Evolutionary conservation across 2,329 filamentous ascomycete genomes (phyloP).

Genomic region (Magnaporthiopsis incrustans): DNA sequence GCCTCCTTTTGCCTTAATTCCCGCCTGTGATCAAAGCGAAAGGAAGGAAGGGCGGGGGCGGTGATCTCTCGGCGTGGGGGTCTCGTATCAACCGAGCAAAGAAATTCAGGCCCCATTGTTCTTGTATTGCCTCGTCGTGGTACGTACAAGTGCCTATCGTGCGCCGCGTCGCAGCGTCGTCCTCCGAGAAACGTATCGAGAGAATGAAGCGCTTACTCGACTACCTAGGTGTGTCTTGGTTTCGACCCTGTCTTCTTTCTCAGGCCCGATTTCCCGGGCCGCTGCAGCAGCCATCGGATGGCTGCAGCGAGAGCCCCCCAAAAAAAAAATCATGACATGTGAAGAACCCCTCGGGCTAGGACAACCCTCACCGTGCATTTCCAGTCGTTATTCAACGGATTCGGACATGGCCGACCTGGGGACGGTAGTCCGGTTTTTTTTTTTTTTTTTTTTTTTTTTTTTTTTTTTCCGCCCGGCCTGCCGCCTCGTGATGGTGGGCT

Average conservation of each 20-base stretch:
- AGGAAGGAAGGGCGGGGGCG: no score
- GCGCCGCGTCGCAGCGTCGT: background rate
- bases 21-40: background rate
- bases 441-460: background rate
- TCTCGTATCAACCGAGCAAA: background rate
- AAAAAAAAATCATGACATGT: background rate
- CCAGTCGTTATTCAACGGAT: background rate
- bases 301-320: background rate
- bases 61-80: background rate
- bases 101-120: background rate
- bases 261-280: background rate
- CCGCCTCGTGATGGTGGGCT: background rate
- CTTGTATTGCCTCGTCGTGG: no score
- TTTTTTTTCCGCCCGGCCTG: no score
- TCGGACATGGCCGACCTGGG: background rate
- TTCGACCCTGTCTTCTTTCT: background rate
- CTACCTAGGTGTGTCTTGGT: no score
- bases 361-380: background rate
- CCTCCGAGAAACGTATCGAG: background rate
- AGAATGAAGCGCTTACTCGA: no score
- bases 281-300: background rate
- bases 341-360: no score
- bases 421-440: background rate
- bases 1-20: no score
- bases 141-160: no score